A percentile compares a stretch with the other conserved stretches of the same genome.
Conservation (phyloP, 1,139 yeast species). For the Lodderomyces parapsilosis region DNA sequence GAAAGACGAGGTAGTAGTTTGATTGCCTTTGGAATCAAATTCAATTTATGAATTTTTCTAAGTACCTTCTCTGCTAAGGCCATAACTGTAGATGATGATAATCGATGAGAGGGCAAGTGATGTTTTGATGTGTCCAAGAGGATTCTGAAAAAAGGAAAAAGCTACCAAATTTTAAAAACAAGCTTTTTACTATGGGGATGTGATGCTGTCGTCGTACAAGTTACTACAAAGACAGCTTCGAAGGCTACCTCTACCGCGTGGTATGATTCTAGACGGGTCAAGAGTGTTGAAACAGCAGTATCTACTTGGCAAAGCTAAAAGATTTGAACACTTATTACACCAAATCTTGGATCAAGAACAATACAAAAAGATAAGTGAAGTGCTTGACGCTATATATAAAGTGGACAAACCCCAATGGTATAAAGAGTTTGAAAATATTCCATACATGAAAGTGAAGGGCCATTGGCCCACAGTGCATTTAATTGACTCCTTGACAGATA, state of each 20-base stretch:
- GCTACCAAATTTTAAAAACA: too few species aligned
- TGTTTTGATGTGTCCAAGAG: background rate
- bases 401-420: constrained; percentile 20
- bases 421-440: constrained; percentile 19
- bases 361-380: constrained; percentile 20
- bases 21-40: constrained; percentile 58
- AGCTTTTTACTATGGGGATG: too few species aligned
- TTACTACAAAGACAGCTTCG: constrained; percentile 10
- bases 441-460: constrained; percentile 22
- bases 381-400: constrained; percentile 33
- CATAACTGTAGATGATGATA: constrained; percentile 32
- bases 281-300: constrained; percentile 5
- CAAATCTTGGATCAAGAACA: constrained; percentile 29
- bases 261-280: constrained; percentile 8
- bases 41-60: constrained; percentile 53
- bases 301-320: background rate
- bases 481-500: constrained; percentile 28
- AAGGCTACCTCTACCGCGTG: constrained; percentile 13
- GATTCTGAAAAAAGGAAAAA: background rate
- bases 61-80: constrained; percentile 58
- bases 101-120: constrained; percentile 1
- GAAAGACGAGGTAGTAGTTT: constrained; percentile 62
- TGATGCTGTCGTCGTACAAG: constrained; percentile 9
- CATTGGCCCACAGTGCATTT: constrained; percentile 41
- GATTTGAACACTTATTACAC: constrained; percentile 17